These are phyloP conservation scores for Puccinia polysora DNA, from an alignment of 1,284 basidiomycete species.

Conservation along the genomic window DNA sequence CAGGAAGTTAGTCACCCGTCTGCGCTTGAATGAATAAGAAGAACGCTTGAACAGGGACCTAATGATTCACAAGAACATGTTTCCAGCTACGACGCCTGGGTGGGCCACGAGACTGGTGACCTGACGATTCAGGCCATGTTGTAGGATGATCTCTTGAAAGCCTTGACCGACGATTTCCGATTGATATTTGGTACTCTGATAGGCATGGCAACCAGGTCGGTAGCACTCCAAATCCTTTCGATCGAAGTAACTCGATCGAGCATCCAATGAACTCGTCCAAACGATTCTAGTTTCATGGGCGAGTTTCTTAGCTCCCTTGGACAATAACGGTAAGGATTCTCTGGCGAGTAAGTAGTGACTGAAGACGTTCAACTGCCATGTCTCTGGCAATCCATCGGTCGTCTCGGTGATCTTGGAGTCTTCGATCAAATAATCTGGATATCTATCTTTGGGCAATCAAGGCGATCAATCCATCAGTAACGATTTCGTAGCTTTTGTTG, in stretches of 20 bases:
- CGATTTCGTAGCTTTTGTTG: background rate
- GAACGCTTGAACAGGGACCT: background rate
- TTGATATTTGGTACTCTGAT: conserved; percentile 53
- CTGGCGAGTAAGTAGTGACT: conserved; percentile 34
- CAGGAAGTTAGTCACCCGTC: background rate
- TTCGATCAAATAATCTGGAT: conserved; percentile 42
- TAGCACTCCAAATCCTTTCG: conserved; percentile 51
- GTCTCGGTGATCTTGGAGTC: conserved; percentile 5
- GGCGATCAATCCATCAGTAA: background rate
- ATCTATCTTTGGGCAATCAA: conserved; percentile 20
- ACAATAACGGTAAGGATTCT: conserved; percentile 19
- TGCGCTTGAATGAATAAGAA: background rate
- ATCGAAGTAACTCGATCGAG: conserved; percentile 49
- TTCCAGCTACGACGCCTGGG: conserved; percentile 53
- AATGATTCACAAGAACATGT: conserved; percentile 49
- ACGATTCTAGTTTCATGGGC: conserved; percentile 49
- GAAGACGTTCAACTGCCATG: conserved; percentile 42
- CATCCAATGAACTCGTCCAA: conserved; percentile 53
- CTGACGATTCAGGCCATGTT: background rate
- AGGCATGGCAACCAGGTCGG: conserved; percentile 48
- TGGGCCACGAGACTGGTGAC: conserved; percentile 49
- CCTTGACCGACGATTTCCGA: conserved; percentile 52
- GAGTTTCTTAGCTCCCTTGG: background rate
- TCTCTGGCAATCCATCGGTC: conserved; percentile 16
- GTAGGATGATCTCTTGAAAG: conserved; percentile 49